Percentiles rank a stretch among this genome's conserved stretches.
phyloP scores from a whole-genome alignment of 306 rosid species.

The Cicer yamashitae region DNA sequence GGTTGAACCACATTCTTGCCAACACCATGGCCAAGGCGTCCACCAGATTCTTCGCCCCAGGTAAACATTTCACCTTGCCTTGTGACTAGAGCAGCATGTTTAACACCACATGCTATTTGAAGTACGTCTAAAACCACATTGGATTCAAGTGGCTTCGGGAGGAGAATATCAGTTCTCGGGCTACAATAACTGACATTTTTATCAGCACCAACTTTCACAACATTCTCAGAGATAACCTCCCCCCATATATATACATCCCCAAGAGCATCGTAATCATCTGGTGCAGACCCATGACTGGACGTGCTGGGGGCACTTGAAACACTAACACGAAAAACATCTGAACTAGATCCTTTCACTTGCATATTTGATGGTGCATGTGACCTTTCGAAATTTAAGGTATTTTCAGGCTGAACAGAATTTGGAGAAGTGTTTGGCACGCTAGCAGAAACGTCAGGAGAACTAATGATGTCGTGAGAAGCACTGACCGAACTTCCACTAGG shows the following conservation, averaged over 20 bases:
- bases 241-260: constrained; percentile 99
- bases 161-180: constrained; percentile 82
- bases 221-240: constrained; percentile 80
- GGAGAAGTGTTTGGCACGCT: constrained; percentile 63
- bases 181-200: constrained; percentile 61
- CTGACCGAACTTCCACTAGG: constrained; percentile 81
- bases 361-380: constrained; percentile 87
- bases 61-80: constrained; percentile 97
- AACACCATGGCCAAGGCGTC: constrained; percentile 98
- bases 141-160: constrained; percentile 88
- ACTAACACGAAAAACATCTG: constrained; percentile 97
- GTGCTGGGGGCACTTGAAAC: constrained; percentile 99
- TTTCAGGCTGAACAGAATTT: constrained; percentile 62
- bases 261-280: constrained; percentile 94
- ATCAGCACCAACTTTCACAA: constrained; percentile 80
- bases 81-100: constrained; percentile 89
- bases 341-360: constrained; percentile 97
- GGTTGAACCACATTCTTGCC: constrained; percentile 90
- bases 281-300: constrained; percentile 97
- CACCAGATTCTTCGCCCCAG: constrained; percentile 99
- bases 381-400: constrained; percentile 61
- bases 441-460: constrained; percentile 80
- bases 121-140: constrained; percentile 91
- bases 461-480: constrained; percentile 59
- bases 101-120: constrained; percentile 94